phyloP scores from a whole-genome alignment of 768 basidiomycete species.

The Thelephora ganbajun region DNA sequence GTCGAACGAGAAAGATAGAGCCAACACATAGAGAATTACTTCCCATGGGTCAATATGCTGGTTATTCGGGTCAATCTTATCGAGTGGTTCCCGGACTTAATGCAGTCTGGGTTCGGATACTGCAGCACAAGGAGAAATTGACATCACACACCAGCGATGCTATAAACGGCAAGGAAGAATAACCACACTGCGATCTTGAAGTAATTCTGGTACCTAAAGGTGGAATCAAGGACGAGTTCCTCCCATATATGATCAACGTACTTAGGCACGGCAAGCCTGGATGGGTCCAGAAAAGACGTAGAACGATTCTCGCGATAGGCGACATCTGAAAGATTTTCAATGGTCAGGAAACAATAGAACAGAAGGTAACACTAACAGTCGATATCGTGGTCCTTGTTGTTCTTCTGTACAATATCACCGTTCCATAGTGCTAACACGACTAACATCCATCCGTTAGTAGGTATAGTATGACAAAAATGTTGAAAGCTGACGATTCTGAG shows the following conservation, averaged over 20 bases:
- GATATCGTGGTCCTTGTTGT: conserved; percentile 61
- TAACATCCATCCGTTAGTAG: conserved; percentile 14
- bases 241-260: conserved; percentile 11
- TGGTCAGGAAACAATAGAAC: neutral
- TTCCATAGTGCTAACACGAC: conserved; percentile 76
- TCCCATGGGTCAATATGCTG: conserved; percentile 68
- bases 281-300: conserved; percentile 50
- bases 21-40: conserved; percentile 63
- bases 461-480: neutral
- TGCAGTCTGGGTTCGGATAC: neutral
- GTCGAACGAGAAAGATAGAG: conserved; percentile 66
- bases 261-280: conserved; percentile 72
- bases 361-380: conserved; percentile 38
- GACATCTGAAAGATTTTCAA: conserved; percentile 35
- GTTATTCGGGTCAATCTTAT: conserved; percentile 44
- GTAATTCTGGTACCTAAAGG: conserved; percentile 65
- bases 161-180: conserved; percentile 66
- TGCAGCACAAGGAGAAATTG: neutral
- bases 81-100: conserved; percentile 63
- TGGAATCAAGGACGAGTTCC: neutral
- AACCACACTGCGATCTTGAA: conserved; percentile 71
- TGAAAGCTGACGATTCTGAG: conserved; percentile 51
- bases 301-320: conserved; percentile 44
- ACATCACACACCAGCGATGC: conserved; percentile 53
- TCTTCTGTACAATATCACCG: conserved; percentile 69